Evolutionary conservation across 179 eudicot genomes (phyloP).

Genomic region (Gypsophila paniculata): DNA sequence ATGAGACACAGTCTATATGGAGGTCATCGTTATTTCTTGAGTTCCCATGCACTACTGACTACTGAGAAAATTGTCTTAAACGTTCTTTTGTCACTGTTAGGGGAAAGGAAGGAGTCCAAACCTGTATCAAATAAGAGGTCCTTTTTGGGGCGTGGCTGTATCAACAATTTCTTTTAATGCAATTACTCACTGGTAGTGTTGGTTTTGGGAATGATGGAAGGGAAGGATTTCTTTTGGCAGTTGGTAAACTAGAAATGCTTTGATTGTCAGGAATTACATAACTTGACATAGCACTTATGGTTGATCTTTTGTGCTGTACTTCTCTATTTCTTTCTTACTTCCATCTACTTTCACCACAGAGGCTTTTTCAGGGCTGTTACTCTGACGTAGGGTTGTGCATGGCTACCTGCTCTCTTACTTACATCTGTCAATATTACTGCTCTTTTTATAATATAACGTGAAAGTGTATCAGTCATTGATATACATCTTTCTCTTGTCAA

Average conservation of each 20-base stretch:
- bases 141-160: not conserved
- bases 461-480: no score
- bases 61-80: not conserved
- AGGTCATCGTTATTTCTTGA: not conserved
- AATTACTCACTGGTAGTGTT: no score
- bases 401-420: not conserved
- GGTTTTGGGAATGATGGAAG: not conserved
- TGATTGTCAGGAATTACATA: not conserved
- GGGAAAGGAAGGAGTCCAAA: not conserved
- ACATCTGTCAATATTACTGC: no score
- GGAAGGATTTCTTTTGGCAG: not conserved
- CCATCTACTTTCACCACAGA: not conserved
- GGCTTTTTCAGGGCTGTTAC: not conserved
- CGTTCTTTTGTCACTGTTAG: no score
- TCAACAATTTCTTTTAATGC: not conserved
- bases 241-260: not conserved
- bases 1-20: not conserved
- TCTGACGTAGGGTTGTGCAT: not conserved
- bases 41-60: not conserved
- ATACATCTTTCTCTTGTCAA: no score
- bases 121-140: not conserved
- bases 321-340: not conserved
- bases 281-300: not conserved
- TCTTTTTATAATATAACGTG: no score
- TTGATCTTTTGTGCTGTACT: slow-evolving; percentile 2